Conservation (phyloP, 2,329 filamentous ascomycete species). For the Diaporthe vaccinii region DNA sequence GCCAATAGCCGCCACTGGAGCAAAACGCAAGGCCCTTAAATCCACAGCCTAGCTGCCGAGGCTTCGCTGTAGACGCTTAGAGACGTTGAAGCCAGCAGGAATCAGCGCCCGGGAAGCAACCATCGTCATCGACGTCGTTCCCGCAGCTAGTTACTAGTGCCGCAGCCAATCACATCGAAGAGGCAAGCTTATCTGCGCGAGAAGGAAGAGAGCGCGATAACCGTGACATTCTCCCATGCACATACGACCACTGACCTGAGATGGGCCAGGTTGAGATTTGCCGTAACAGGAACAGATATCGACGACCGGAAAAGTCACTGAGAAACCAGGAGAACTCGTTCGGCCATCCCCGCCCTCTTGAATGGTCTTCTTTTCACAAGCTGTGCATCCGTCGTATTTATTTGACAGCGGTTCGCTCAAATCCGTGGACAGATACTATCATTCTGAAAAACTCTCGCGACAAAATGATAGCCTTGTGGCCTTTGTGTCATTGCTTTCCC, state of each 20-base stretch:
- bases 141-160: slow-evolving; percentile 6
- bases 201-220: background rate
- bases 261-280: background rate
- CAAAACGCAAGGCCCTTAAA: background rate
- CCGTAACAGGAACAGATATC: background rate
- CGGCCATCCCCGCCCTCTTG: too few species aligned
- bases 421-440: too few species aligned
- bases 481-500: too few species aligned
- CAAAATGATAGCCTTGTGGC: too few species aligned
- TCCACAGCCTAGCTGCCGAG: too few species aligned
- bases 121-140: slow-evolving; percentile 15
- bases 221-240: background rate
- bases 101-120: background rate
- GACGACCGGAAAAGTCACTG: background rate
- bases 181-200: slow-evolving; percentile 16
- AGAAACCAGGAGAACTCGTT: background rate
- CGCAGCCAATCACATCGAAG: slow-evolving; percentile 4
- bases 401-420: too few species aligned
- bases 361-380: too few species aligned
- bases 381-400: too few species aligned
- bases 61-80: background rate
- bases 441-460: too few species aligned
- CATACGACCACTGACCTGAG: background rate
- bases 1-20: background rate
- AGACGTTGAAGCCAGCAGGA: too few species aligned